Evolutionary conservation across 148 eudicot genomes (phyloP), one percentile per base, ranked within the genome.

Genomic region (Mesembryanthemum crystallinum): DNA sequence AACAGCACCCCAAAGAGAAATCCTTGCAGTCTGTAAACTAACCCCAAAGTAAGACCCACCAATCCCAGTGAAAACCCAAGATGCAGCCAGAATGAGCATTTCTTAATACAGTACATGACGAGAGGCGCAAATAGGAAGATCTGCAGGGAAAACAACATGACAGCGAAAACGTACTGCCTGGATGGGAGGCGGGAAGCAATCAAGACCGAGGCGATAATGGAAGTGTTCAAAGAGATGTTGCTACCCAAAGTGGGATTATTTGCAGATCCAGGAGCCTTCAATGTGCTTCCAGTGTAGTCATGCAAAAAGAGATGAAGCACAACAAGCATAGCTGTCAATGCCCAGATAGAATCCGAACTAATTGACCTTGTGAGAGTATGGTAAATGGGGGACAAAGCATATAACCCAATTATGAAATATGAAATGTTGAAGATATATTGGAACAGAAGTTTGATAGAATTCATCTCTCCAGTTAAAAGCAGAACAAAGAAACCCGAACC

Each of bases 101-200:
- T 92, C 82, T 88, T 95, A 2, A 92, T 82, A 72, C 94, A 95
- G 43, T 86, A 95, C 33, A 85, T 78, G 39, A 95, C 89, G 3
- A 92, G 78, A 0, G 98, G 98, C 63, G 89, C 94, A 79, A 95
- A 95, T 45, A 95, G 90, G 89, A 95, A 95, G 69, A 94, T 92
- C 77, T 90, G 89, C 87, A 94, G 84, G 28, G 98, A 94, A 80
- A 94, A 94, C 51, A 88, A 77, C 78, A 92, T 85, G 70, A 95
- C 73, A 69, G 94, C 94, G 39, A 95, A 95, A 39, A 95, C 98
- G 77, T 86, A 92, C 77, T 90, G 88, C 86, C 97, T 89, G 0
- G 96, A 90, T 3, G 96, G 98, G 54, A 95, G 96, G 65, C 93
- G 93, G 67, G 98, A 95, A 80, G 98, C 96, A 81, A 95, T 88